Base-by-base conservation (phyloP, 805 yeast genomes). In the Starmerella asiatica region DNA sequence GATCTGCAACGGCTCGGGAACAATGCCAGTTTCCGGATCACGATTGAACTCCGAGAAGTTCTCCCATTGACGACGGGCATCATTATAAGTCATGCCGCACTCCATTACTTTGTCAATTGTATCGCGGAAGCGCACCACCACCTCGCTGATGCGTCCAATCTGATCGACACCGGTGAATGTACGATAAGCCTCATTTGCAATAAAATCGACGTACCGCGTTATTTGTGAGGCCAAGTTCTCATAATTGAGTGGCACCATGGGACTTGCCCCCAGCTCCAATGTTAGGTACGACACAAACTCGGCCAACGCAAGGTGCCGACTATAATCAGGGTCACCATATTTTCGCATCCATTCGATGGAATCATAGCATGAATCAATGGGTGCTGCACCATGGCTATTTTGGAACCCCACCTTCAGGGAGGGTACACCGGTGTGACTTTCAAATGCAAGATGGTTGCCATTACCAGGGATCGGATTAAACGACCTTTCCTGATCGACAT, bases 371-470 rank as follows among this genome's bases (percentile, higher is more conserved):
- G 84, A 69, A 44, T 64, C 64, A 37, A 63, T 60, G 1, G 83
- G 79, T 9, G 48, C 68, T 62, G 33, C 42, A 36, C 38, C 46
- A 16, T 34, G 45, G 5, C 34, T 42, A 1, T 68, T 67, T 3
- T 59, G 53, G 51, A 71, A 77, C 29, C 70, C 73, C 14, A 80
- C 49, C 33, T 73, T 79, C 37, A 83, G 49, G 1, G 82, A 63
- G 4, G 93, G 81, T n/a, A 82, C 66, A 31, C 91, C 93, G 23
- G 67, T 63, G 37, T 65, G 62, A 19, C 72, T 62, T 48, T 73
- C 64, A 46, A 81, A 78, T 4, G 94, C 86, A 8, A 78, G 55
- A 57, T 72, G 76, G 57, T 80, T 82, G 35, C 79, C 81, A 43
- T 60, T 46, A 2, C 46, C 44, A 1, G 39, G 37, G 5, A 45